Percentiles rank a stretch among this genome's conserved stretches.
phyloP scores from a whole-genome alignment of 495 filamentous ascomycete species.

The Rostrohypoxylon terebratum region DNA sequence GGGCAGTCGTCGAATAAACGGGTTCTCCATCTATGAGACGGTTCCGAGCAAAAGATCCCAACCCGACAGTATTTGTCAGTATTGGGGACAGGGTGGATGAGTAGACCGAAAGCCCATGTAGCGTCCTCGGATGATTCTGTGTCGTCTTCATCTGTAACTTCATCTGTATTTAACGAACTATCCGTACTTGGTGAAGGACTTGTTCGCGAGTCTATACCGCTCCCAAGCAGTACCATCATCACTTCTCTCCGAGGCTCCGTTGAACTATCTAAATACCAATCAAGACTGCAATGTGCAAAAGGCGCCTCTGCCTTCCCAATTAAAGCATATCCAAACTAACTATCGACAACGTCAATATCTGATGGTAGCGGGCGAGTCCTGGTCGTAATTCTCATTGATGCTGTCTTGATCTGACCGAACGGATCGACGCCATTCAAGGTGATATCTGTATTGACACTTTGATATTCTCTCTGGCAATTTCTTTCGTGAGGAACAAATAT shows the following conservation, averaged over 20 bases:
- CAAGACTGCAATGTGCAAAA: background rate
- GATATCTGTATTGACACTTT: background rate
- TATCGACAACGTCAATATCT: background rate
- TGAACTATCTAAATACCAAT: background rate
- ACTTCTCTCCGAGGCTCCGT: background rate
- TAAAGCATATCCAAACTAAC: background rate
- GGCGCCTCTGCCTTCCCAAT: background rate
- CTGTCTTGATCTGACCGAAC: background rate
- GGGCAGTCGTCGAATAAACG: conserved; percentile 6
- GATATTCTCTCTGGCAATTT: background rate
- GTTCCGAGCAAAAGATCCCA: background rate
- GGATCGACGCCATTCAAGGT: background rate
- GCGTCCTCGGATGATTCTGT: background rate
- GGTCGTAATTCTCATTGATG: background rate
- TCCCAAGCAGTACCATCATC: conserved; percentile 13
- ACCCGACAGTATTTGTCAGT: conserved; percentile 10
- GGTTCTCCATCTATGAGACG: background rate
- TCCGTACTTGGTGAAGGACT: too few relatives aligned
- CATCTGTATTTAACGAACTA: background rate
- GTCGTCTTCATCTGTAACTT: background rate
- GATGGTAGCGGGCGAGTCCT: background rate
- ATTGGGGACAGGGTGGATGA: background rate
- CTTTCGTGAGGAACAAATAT: background rate
- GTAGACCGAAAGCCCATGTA: background rate
- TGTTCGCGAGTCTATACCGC: background rate